Evolutionary conservation across 202 grass and related monocot species (phyloP).

Genomic region (Setaria italica): DNA sequence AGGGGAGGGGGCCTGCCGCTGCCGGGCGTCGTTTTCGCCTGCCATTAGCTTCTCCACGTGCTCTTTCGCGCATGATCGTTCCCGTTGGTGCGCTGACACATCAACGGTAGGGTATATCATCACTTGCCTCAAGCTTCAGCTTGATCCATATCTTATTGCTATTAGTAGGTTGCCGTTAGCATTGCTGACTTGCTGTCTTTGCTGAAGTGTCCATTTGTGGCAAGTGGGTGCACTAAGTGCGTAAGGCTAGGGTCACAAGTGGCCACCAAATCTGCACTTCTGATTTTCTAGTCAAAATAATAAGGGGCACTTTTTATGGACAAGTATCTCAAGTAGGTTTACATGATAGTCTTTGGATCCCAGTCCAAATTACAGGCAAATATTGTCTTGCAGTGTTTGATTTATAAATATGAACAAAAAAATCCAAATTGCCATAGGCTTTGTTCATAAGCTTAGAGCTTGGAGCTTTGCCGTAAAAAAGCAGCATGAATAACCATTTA

Average conservation of each 20-base stretch:
- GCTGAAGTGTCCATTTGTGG: not conserved
- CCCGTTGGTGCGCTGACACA: not conserved
- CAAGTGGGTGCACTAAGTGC: slow-evolving; percentile 25
- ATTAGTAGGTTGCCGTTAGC: not conserved
- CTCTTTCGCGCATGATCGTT: not conserved
- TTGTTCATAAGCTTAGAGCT: not conserved
- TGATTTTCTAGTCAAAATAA: not conserved
- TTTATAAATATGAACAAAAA: not conserved
- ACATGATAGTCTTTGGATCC: not conserved
- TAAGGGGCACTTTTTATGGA: not conserved
- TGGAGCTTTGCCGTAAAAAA: not conserved
- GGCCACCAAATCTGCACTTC: no score
- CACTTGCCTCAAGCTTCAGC: not conserved
- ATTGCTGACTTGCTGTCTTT: not conserved
- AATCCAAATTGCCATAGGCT: not conserved
- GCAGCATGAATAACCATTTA: not conserved
- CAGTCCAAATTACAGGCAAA: not conserved
- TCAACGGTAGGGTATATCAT: not conserved
- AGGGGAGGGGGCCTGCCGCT: not conserved
- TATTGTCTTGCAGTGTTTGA: not conserved
- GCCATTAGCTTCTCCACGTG: not conserved
- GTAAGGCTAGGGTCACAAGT: not conserved
- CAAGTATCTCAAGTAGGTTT: not conserved
- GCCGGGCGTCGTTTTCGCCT: no score
- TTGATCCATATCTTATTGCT: not conserved